Conservation (phyloP, 768 basidiomycete genomes). For the Tulasnella sp. region DNA sequence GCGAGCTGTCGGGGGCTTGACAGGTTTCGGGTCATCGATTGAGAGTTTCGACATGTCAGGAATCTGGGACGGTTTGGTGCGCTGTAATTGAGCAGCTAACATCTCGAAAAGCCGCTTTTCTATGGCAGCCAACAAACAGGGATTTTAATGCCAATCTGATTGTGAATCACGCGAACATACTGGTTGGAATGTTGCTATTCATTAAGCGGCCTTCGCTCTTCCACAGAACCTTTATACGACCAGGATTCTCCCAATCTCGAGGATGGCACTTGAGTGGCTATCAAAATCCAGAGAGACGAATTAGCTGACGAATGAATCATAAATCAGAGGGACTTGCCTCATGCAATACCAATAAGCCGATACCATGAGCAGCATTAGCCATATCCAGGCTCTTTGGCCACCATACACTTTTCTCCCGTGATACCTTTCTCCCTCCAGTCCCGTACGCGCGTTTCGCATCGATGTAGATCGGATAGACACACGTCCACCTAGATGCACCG, state of each 20-base stretch:
- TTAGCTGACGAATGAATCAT: too few relatives aligned
- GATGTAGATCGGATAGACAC: conserved; percentile 92
- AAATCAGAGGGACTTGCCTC: conserved; percentile 40
- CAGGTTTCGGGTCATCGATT: conserved; percentile 29
- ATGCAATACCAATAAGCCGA: conserved; percentile 71
- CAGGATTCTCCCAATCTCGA: conserved; percentile 96
- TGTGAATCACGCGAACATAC: conserved; percentile 33
- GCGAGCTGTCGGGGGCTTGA: conserved; percentile 20
- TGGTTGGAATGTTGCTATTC: conserved; percentile 59
- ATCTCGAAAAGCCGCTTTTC: conserved; percentile 70
- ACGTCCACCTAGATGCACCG: conserved; percentile 59
- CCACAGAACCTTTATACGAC: conserved; percentile 85
- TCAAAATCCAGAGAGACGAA: conserved; percentile 15
- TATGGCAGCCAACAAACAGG: conserved; percentile 23
- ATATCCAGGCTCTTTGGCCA: conserved; percentile 94
- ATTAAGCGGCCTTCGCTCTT: conserved; percentile 62
- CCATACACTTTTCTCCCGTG: conserved; percentile 70
- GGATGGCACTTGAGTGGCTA: conserved; percentile 70
- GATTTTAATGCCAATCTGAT: neutral
- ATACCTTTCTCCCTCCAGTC: conserved; percentile 68
- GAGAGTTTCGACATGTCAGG: conserved; percentile 44
- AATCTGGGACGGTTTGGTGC: conserved; percentile 45
- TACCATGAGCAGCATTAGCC: conserved; percentile 60
- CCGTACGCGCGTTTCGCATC: conserved; percentile 87
- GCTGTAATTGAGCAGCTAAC: conserved; percentile 61